A percentile compares a stretch with the other conserved stretches of the same genome.
Conservation (phyloP, 139 green algal species). For the Raphidocelis subcapitata region DNA sequence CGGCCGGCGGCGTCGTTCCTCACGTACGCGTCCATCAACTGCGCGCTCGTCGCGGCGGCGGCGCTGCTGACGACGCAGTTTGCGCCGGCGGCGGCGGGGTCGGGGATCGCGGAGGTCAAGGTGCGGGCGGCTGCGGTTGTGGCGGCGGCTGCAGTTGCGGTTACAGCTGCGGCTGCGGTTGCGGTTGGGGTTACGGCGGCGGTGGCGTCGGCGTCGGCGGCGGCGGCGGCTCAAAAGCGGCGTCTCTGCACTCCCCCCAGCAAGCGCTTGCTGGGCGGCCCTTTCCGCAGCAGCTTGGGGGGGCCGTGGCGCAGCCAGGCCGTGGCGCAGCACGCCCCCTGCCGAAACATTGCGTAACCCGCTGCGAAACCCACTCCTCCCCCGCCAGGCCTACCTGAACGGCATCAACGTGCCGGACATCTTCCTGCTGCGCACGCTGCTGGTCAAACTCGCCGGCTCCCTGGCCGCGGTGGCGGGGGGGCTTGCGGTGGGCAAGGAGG, state of each 20-base stretch:
- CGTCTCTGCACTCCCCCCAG: too few relatives aligned
- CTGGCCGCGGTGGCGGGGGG: slow-evolving; percentile 73
- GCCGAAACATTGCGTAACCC: too few relatives aligned
- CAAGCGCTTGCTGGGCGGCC: too few relatives aligned
- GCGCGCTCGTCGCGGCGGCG: slow-evolving; percentile 47
- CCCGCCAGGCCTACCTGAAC: slow-evolving; percentile 72
- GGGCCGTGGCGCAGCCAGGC: too few relatives aligned
- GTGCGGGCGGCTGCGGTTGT: slow-evolving; percentile 14
- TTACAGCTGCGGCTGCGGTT: too few relatives aligned
- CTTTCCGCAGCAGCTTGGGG: too few relatives aligned
- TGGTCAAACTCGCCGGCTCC: slow-evolving; percentile 65
- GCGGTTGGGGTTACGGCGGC: too few relatives aligned
- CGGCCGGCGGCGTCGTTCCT: slow-evolving; percentile 29
- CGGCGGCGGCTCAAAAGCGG: too few relatives aligned
- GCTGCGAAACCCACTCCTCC: too few relatives aligned
- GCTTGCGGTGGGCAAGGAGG: slow-evolving; percentile 84
- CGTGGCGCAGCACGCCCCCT: too few relatives aligned
- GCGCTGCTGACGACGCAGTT: slow-evolving; percentile 53
- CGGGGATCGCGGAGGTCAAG: slow-evolving; percentile 83
- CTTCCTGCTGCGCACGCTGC: slow-evolving; percentile 70
- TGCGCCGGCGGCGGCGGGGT: slow-evolving; percentile 68
- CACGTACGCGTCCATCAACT: slow-evolving; percentile 66
- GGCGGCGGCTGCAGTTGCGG: too few relatives aligned
- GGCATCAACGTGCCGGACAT: slow-evolving; percentile 75
- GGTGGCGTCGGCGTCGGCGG: too few relatives aligned